A percentile compares a stretch with the other conserved stretches of the same genome.
Evolutionary conservation across 2,329 filamentous ascomycete genomes (phyloP).

Genomic region (Spiromastix sp.): DNA sequence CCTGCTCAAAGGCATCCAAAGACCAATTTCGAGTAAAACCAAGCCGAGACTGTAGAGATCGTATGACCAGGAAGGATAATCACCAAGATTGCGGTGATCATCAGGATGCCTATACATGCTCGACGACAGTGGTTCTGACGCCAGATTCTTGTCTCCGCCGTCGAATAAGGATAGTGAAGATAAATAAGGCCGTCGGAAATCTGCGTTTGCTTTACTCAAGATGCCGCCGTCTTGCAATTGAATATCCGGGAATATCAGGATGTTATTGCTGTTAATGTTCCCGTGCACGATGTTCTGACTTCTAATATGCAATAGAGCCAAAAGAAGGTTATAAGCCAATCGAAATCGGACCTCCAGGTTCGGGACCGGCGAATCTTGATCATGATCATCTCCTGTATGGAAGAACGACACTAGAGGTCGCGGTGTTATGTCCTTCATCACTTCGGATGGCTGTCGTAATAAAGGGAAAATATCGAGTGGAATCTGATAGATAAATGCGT

Average conservation of each 20-base stretch:
- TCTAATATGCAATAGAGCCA: constrained; percentile 48
- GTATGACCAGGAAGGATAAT: constrained; percentile 32
- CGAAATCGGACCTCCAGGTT: constrained; percentile 53
- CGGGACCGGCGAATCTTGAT: constrained; percentile 34
- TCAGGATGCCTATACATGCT: constrained; percentile 54
- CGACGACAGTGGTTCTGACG: constrained; percentile 33
- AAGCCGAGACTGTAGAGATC: constrained; percentile 55
- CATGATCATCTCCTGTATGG: constrained; percentile 31
- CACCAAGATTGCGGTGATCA: constrained; percentile 28
- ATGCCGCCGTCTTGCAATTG: constrained; percentile 24
- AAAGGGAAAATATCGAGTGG: constrained; percentile 40
- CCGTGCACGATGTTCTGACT: constrained; percentile 48
- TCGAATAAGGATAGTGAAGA: constrained; percentile 50
- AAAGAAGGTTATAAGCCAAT: constrained; percentile 48
- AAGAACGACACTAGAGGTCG: constrained; percentile 33
- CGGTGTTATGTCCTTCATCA: constrained; percentile 27
- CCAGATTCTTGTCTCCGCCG: constrained; percentile 38
- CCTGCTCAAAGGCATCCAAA: constrained; percentile 53
- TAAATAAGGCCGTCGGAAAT: constrained; percentile 46
- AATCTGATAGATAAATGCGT: constrained; percentile 52
- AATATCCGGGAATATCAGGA: constrained; percentile 44
- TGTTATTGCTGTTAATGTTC: constrained; percentile 55
- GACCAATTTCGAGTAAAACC: constrained; percentile 51
- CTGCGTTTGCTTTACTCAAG: constrained; percentile 14
- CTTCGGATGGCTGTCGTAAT: constrained; percentile 28